These are phyloP conservation scores for Myxozyma kluyveri DNA, from an alignment of 805 yeast species.

Conservation along the genomic window DNA sequence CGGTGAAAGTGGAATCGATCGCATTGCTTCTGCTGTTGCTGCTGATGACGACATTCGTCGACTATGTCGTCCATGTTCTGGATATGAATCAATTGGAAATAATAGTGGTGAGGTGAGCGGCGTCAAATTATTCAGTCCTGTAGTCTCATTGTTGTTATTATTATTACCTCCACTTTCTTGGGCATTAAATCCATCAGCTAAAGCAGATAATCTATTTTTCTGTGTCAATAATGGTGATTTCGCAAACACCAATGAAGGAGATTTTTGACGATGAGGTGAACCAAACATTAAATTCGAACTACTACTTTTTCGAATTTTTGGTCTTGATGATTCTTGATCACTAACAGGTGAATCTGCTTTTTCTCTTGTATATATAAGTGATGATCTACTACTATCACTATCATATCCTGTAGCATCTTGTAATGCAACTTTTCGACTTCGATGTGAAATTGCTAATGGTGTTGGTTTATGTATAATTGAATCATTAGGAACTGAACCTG, in stretches of 20 bases:
- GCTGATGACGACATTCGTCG: conserved; percentile 36
- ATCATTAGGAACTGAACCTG: conserved; percentile 25
- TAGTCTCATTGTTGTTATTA: neutral
- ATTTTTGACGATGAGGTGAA: conserved; percentile 28
- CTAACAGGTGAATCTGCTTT: conserved; percentile 28
- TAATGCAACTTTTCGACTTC: conserved; percentile 12
- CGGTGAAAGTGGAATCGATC: conserved; percentile 76
- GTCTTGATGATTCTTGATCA: conserved; percentile 18
- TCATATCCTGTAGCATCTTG: conserved; percentile 23
- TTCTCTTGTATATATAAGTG: conserved; percentile 22
- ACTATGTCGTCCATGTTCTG: conserved; percentile 25
- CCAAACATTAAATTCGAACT: conserved; percentile 20
- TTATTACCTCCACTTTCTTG: neutral
- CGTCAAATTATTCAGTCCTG: conserved; percentile 34
- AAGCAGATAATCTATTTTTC: conserved; percentile 4
- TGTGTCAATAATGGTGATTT: conserved; percentile 21
- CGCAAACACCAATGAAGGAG: conserved; percentile 22
- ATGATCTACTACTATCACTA: conserved; percentile 29
- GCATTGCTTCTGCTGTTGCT: conserved; percentile 20
- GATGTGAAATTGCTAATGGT: conserved; percentile 6
- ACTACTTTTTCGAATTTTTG: conserved; percentile 13
- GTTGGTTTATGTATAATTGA: conserved; percentile 5
- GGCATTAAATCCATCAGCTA: neutral
- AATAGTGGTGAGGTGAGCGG: conserved; percentile 62
- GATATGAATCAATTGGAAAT: conserved; percentile 45